Conservation (phyloP, 441 rosid species). For the Adansonia madagascariensis region DNA sequence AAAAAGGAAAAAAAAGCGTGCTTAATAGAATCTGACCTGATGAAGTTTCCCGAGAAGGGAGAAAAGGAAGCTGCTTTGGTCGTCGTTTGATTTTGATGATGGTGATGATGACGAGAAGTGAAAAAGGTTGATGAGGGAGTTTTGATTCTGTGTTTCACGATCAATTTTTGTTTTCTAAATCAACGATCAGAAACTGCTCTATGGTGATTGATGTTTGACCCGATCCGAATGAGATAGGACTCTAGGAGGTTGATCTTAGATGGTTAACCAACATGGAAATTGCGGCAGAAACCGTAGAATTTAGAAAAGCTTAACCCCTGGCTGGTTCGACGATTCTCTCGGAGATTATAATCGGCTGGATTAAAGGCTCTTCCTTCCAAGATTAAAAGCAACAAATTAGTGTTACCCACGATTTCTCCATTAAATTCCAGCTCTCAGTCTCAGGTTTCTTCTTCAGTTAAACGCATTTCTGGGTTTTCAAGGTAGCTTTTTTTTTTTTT, state of each 20-base stretch:
- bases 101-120: neutral
- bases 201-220: neutral
- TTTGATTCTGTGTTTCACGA: too few species aligned
- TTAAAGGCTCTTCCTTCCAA: slow-evolving; percentile 34
- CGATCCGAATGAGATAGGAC: neutral
- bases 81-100: neutral
- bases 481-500: neutral
- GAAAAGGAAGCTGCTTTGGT: neutral
- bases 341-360: slow-evolving; percentile 33
- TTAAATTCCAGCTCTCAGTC: slow-evolving; percentile 31
- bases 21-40: neutral
- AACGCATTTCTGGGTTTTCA: slow-evolving; percentile 34
- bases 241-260: neutral
- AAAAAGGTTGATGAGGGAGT: neutral
- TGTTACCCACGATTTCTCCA: slow-evolving; percentile 25
- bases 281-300: slow-evolving; percentile 20
- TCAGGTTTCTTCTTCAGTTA: slow-evolving; percentile 36
- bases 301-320: slow-evolving; percentile 29
- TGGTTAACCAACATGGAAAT: slow-evolving; percentile 16
- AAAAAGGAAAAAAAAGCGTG: neutral
- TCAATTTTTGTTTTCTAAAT: too few species aligned
- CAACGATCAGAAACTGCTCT: neutral
- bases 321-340: slow-evolving; percentile 34
- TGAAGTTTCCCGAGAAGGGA: neutral
- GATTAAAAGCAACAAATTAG: slow-evolving; percentile 28